Evolutionary conservation across 164 flowering plant species (phyloP).

Genomic region (Liriodendron chinense): DNA sequence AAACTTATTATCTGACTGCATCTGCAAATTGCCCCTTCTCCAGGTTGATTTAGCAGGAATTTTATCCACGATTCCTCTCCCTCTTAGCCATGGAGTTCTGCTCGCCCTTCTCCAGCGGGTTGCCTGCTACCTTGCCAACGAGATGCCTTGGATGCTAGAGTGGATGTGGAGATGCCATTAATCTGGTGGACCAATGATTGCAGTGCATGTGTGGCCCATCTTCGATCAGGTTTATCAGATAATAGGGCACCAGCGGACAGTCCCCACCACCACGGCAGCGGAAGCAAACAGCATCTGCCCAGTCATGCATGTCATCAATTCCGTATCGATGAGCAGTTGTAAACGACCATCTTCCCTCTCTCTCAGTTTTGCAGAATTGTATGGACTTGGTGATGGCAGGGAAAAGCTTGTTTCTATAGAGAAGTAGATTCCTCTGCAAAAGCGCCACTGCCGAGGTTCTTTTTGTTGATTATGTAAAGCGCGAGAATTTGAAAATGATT

Average conservation of each 20-base stretch:
- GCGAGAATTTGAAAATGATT: too few relatives aligned
- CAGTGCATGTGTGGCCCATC: constrained; percentile 71
- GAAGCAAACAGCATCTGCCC: too few relatives aligned
- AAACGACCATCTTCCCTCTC: too few relatives aligned
- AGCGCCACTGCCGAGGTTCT: too few relatives aligned
- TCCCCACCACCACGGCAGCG: constrained; percentile 37
- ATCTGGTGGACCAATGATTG: constrained; percentile 73
- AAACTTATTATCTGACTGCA: too few relatives aligned
- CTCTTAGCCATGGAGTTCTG: constrained; percentile 90
- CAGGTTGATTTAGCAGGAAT: constrained; percentile 80
- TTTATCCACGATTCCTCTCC: constrained; percentile 55
- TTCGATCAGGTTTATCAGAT: constrained; percentile 88
- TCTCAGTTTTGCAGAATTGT: too few relatives aligned
- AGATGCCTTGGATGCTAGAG: constrained; percentile 53
- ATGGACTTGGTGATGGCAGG: constrained; percentile 57
- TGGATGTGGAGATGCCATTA: constrained; percentile 84
- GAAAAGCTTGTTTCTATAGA: not conserved
- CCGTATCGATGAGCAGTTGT: too few relatives aligned
- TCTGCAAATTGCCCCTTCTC: too few relatives aligned
- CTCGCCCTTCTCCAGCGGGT: constrained; percentile 94
- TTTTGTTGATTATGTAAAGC: too few relatives aligned
- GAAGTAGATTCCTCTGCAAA: not conserved
- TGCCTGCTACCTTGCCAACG: constrained; percentile 73
- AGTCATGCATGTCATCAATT: too few relatives aligned
- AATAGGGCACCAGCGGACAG: constrained; percentile 49